Base-by-base conservation (phyloP, 164 flowering plant species). In the Magnolia sinica region DNA sequence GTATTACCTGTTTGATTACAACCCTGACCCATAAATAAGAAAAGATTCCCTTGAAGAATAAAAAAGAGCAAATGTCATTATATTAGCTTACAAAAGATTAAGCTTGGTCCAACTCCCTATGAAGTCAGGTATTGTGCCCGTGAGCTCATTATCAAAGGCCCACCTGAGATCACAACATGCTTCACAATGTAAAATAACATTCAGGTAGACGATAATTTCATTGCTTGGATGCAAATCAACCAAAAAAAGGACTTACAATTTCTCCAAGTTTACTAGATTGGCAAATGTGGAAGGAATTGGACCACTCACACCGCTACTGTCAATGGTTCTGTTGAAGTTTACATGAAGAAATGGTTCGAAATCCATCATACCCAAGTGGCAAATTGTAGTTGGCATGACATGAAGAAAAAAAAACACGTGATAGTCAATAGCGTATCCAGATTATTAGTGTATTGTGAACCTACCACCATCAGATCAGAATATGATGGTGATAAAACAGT, bases 21-120 rank as follows among this genome's bases (percentile, higher is more conserved):
- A 37, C 45, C 45, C 45, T 24, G 8, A 29, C 22, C 20, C 24
- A 65, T 65, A 65, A 22, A 65, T 5, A 37, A 37, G 45, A 37
- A 19, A 65, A 8, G 27, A 22, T 65, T 11, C 13, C 11, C 27
- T 68, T 10, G 23, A 50, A 27, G 18, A 10, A 71, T 4, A 27
- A 50, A 20, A 7, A 71, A 24, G 19, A 3, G 45, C 7, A 18
- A 65, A 22, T 27, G 19, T 13, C 8, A 7, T 61, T 9, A 71
- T 11, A 13, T 58, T 5, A 49, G 22, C 70, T 37, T 83, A 92
- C 94, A 90, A 59, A 4, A 11, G 0, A 9, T 31, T 70, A 72
- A 92, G 90, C 77, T 81, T 68, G 3, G 71, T 78, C 93, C 91
- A 90, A 74, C 80, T 89, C 58, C 91, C 91, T 18, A 92, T 89